Evolutionary conservation across 2,329 filamentous ascomycete genomes (phyloP), one percentile per base, ranked within the genome.

Genomic region (Erysiphe pisi): DNA sequence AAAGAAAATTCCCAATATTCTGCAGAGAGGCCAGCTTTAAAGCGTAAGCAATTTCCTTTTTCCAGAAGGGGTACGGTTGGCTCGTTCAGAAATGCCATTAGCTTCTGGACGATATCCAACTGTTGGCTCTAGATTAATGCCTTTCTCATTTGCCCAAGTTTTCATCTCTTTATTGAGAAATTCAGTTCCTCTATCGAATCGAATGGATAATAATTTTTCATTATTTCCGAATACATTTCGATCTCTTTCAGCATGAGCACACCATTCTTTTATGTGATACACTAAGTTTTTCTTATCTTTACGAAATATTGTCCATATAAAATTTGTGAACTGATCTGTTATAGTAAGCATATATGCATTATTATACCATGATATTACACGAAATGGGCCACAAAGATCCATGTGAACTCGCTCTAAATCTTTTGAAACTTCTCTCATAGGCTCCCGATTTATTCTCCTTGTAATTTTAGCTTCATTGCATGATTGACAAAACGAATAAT

Each of bases 311-410:
- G 25, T 11, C 8, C 56, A 58, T 58, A 12, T 58, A 58, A 58
- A 58, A 8, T 58, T 58, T 4, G 56, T 58, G 12, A 1, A 58
- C 22, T 58, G 56, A 25, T 58, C 56, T 12, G 56, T 58, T 4
- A 20, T 58, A 12, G 56, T 58, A 12, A 65, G 61, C 61, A 65
- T 65, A 22, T 65, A 65, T 12, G 36, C 14, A 65, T 65, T 65
- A 16, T 25, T 1, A 65, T 58, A 11, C 25, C 25, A 31, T 9
- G 61, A 65, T 65, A 11, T 65, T 25, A 4, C 18, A 31, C n/a
- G 61, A 28, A 65, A 65, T 22, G 61, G 61, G n/a, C 65, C 65
- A 71, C 65, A 71, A 16, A 71, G 4, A 28, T 71, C 20, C n/a
- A 40, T 71, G 43, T 71, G 65, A 2, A 71, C 65, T 20, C 65